Percentiles rank a stretch among this genome's conserved stretches.
These are phyloP conservation scores for Spathaspora gorwiae DNA, from an alignment of 805 yeast species.

Conservation along the genomic window DNA sequence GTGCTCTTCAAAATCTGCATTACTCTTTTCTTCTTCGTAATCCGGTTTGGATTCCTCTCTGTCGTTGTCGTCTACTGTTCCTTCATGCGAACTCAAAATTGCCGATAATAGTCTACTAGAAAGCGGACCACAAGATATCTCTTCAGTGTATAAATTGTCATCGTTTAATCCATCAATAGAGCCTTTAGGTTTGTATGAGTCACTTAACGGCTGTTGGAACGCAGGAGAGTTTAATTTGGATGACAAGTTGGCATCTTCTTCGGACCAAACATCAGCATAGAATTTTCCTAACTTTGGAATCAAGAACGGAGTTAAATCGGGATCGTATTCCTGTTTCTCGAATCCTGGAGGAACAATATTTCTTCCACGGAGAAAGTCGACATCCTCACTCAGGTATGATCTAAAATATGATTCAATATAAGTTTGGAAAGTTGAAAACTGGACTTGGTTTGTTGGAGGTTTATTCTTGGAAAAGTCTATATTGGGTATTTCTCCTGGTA, in stretches of 20 bases:
- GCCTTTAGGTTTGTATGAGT: slow-evolving; percentile 53
- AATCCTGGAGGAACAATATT: slow-evolving; percentile 51
- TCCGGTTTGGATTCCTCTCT: slow-evolving; percentile 18
- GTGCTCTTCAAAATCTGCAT: slow-evolving; percentile 22
- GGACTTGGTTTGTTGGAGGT: slow-evolving; percentile 76
- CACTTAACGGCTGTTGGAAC: slow-evolving; percentile 36
- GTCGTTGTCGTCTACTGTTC: slow-evolving; percentile 20
- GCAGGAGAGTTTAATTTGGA: slow-evolving; percentile 46
- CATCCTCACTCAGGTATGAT: slow-evolving; percentile 73
- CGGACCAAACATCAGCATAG: slow-evolving; percentile 82
- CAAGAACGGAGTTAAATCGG: slow-evolving; percentile 62
- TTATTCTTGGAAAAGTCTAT: slow-evolving; percentile 80
- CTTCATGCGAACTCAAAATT: slow-evolving; percentile 47
- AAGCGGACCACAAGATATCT: slow-evolving; percentile 85
- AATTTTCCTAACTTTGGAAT: slow-evolving; percentile 84
- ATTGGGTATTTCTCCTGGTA: slow-evolving; percentile 89
- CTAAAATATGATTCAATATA: slow-evolving; percentile 84
- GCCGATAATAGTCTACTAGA: slow-evolving; percentile 83
- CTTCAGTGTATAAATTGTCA: slow-evolving; percentile 62
- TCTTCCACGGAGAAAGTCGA: slow-evolving; percentile 64
- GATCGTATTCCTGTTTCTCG: slow-evolving; percentile 51
- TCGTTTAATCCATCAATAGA: slow-evolving; percentile 56
- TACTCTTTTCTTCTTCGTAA: slow-evolving; percentile 8
- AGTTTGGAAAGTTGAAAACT: slow-evolving; percentile 79
- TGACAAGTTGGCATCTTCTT: slow-evolving; percentile 58